Percentiles rank a stretch among this genome's conserved stretches.
These are phyloP conservation scores for Penicillium sp. DNA, from an alignment of 2,329 filamentous ascomycete species.

Conservation along the genomic window DNA sequence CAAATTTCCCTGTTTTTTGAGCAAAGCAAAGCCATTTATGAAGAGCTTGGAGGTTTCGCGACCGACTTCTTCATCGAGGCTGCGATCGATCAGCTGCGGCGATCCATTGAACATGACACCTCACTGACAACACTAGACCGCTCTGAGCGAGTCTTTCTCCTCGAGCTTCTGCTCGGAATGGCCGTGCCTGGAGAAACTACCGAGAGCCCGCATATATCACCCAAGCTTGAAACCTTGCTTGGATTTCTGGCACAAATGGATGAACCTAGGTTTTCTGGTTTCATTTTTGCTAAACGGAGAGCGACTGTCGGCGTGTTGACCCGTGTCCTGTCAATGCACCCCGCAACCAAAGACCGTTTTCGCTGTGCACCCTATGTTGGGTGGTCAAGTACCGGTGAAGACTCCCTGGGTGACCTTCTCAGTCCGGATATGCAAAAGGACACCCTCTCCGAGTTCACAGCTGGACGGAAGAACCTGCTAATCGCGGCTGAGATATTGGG, in stretches of 20 bases:
- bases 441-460: slow-evolving; percentile 52
- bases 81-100: slow-evolving; percentile 41
- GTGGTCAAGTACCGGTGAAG: slow-evolving; percentile 40
- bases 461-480: slow-evolving; percentile 53
- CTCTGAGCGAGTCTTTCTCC: slow-evolving; percentile 54
- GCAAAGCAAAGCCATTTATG: slow-evolving; percentile 49
- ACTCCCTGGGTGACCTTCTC: slow-evolving; percentile 48
- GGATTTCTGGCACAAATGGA: slow-evolving; percentile 47
- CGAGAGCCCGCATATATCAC: slow-evolving; percentile 41
- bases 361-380: slow-evolving; percentile 43
- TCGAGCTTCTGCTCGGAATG: slow-evolving; percentile 35
- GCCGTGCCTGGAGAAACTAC: slow-evolving; percentile 14
- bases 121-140: slow-evolving; percentile 44
- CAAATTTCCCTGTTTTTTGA: slow-evolving; percentile 55
- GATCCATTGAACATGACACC: slow-evolving; percentile 23
- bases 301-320: slow-evolving; percentile 58
- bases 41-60: slow-evolving; percentile 64
- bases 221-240: slow-evolving; percentile 57
- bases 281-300: slow-evolving; percentile 65
- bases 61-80: slow-evolving; percentile 60
- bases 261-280: slow-evolving; percentile 49
- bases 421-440: slow-evolving; percentile 47
- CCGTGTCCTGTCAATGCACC: slow-evolving; percentile 54
- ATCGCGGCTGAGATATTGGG: slow-evolving; percentile 56
- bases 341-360: slow-evolving; percentile 47